A percentile compares a stretch with the other conserved stretches of the same genome.
Evolutionary conservation across 1,284 basidiomycete genomes (phyloP).

Genomic region (Moniliophthora roreri): DNA sequence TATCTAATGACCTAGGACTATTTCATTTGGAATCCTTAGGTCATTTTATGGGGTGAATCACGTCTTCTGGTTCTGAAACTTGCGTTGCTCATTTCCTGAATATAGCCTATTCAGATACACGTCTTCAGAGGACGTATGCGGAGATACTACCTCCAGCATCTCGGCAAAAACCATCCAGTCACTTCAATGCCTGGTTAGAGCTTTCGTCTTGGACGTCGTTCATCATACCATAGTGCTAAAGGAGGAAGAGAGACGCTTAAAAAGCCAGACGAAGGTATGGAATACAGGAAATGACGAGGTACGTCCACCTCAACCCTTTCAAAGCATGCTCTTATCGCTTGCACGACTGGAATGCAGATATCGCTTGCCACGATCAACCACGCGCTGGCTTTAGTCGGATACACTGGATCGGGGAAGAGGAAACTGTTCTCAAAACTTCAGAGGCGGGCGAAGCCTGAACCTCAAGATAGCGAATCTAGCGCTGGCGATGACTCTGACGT

Average conservation of each 20-base stretch:
- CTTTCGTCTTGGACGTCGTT: constrained; percentile 51
- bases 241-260: constrained; percentile 56
- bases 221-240: constrained; percentile 49
- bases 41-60: constrained; percentile 32
- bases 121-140: constrained; percentile 19
- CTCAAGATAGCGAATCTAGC: constrained; percentile 1
- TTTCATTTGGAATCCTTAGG: constrained; percentile 46
- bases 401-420: neutral
- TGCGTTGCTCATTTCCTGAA: neutral
- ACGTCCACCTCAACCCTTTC: neutral
- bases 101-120: constrained; percentile 33
- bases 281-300: constrained; percentile 34
- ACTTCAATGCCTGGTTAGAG: constrained; percentile 42
- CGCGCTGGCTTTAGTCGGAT: constrained; percentile 42
- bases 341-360: constrained; percentile 26
- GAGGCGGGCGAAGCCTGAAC: constrained; percentile 2
- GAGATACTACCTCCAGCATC: constrained; percentile 20
- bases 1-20: constrained; percentile 42
- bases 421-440: neutral
- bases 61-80: neutral
- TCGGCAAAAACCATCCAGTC: constrained; percentile 37
- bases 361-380: constrained; percentile 41
- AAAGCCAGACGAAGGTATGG: constrained; percentile 61
- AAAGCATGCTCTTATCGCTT: constrained; percentile 4
- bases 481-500: constrained; percentile 17